phyloP scores from a whole-genome alignment of 2,329 filamentous ascomycete genomes.

The Camillea tinctor region DNA sequence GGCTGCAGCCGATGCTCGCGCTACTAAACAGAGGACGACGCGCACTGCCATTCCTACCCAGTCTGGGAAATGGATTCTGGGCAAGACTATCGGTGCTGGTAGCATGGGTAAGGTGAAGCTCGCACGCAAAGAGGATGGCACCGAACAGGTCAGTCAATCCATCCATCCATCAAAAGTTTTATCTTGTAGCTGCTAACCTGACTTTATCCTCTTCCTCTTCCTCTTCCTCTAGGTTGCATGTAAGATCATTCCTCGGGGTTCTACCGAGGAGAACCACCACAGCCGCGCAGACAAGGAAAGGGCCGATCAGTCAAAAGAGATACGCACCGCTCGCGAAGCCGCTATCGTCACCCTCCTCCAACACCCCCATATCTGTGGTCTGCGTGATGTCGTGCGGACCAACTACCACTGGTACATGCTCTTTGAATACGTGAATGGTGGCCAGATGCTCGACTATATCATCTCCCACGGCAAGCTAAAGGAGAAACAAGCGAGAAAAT shows the following conservation, averaged over 20 bases:
- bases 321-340: slow-evolving; percentile 89
- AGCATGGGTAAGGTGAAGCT: slow-evolving; percentile 99
- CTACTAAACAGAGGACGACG: slow-evolving; percentile 53
- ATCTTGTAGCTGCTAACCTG: slow-evolving; percentile 3
- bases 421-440: slow-evolving; percentile 97
- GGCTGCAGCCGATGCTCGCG: slow-evolving; percentile 45
- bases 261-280: slow-evolving; percentile 79
- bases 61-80: slow-evolving; percentile 90
- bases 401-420: slow-evolving; percentile 99
- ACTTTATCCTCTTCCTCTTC: neutral
- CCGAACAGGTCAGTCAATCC: slow-evolving; percentile 71
- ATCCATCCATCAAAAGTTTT: slow-evolving; percentile 7
- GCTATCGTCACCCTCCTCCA: slow-evolving; percentile 93
- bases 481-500: slow-evolving; percentile 97
- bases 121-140: slow-evolving; percentile 83
- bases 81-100: slow-evolving; percentile 94
- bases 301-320: slow-evolving; percentile 94
- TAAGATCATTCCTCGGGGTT: slow-evolving; percentile 92
- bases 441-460: slow-evolving; percentile 99
- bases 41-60: slow-evolving; percentile 85
- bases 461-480: slow-evolving; percentile 97
- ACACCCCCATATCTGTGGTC: slow-evolving; percentile 93
- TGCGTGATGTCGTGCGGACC: slow-evolving; percentile 92
- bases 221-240: slow-evolving; percentile 74
- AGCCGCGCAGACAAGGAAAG: slow-evolving; percentile 74